phyloP scores from a whole-genome alignment of 2,329 filamentous ascomycete species.

The Cladorrhinum sp. region DNA sequence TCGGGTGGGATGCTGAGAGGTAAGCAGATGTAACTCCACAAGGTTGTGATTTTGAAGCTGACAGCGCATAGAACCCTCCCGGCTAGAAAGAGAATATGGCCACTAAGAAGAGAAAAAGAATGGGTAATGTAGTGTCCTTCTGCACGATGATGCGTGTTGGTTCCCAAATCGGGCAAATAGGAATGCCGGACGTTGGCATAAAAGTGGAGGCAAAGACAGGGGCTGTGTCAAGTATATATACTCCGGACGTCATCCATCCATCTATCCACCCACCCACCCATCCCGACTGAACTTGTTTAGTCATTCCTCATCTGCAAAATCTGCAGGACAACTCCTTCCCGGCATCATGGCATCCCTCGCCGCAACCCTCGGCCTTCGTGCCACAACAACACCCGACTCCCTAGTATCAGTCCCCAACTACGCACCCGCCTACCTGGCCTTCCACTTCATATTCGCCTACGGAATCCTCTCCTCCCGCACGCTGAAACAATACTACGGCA shows the following conservation, averaged over 20 bases:
- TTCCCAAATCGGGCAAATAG: not conserved
- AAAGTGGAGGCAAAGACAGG: not conserved
- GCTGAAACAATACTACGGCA: constrained; percentile 39
- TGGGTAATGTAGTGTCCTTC: too few relatives aligned
- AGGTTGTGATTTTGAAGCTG: too few relatives aligned
- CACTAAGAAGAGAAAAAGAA: not conserved
- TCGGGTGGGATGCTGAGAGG: too few relatives aligned
- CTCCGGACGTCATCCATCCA: not conserved
- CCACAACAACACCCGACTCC: too few relatives aligned
- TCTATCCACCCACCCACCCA: too few relatives aligned
- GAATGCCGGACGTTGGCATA: not conserved
- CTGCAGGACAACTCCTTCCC: too few relatives aligned
- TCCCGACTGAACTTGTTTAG: not conserved
- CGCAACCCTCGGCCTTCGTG: constrained; percentile 8
- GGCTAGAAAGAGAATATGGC: too few relatives aligned
- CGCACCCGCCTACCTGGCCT: constrained; percentile 34
- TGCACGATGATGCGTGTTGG: not conserved
- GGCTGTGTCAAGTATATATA: not conserved
- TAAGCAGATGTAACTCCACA: not conserved
- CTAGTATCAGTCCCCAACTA: constrained; percentile 19
- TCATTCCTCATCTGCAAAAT: not conserved
- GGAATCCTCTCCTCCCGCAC: constrained; percentile 41
- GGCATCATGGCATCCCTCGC: constrained; percentile 4
- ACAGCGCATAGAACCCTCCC: too few relatives aligned
- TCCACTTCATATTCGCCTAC: constrained; percentile 44